A percentile compares a stretch with the other conserved stretches of the same genome.
These are phyloP conservation scores for Macaranga tanarius DNA, from an alignment of 441 rosid species.

Conservation along the genomic window DNA sequence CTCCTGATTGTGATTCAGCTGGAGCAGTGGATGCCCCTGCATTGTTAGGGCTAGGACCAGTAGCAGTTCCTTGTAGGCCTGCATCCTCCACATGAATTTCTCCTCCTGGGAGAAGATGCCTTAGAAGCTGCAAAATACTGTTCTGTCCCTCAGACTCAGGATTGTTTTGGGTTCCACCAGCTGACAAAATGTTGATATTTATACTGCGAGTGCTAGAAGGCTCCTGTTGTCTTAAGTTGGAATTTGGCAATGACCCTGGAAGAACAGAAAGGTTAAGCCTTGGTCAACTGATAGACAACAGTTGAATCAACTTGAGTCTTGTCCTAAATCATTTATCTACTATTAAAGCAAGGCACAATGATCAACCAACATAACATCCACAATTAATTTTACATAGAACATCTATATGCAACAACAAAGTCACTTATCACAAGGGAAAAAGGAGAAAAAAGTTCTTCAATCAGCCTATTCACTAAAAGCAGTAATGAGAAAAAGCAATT, in stretches of 20 bases:
- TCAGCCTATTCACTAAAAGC: neutral
- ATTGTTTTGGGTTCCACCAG: conserved; percentile 40
- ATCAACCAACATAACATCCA: conserved; percentile 2
- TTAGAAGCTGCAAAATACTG: conserved; percentile 47
- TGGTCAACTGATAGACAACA: conserved; percentile 5
- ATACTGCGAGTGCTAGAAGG: conserved; percentile 37
- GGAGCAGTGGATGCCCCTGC: conserved; percentile 28
- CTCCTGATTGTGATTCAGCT: conserved; percentile 35
- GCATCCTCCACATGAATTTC: conserved; percentile 51
- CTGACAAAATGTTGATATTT: conserved; percentile 38
- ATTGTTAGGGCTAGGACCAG: conserved; percentile 33
- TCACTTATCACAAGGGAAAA: neutral
- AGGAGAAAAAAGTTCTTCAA: neutral
- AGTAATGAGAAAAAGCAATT: neutral
- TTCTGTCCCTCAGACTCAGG: conserved; percentile 49
- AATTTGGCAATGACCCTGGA: conserved; percentile 38
- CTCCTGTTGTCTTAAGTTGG: conserved; percentile 40
- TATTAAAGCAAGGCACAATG: conserved; percentile 7
- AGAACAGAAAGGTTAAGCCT: conserved; percentile 14
- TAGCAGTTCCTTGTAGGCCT: conserved; percentile 31
- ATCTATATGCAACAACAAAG: neutral
- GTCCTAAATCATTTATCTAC: neutral
- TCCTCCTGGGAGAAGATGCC: conserved; percentile 57
- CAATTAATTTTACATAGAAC: conserved; percentile 1
- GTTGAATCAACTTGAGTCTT: neutral